Percentiles rank a stretch among this genome's conserved stretches.
phyloP scores from a whole-genome alignment of 139 green algal species.

The Chlorella sorokiniana region DNA sequence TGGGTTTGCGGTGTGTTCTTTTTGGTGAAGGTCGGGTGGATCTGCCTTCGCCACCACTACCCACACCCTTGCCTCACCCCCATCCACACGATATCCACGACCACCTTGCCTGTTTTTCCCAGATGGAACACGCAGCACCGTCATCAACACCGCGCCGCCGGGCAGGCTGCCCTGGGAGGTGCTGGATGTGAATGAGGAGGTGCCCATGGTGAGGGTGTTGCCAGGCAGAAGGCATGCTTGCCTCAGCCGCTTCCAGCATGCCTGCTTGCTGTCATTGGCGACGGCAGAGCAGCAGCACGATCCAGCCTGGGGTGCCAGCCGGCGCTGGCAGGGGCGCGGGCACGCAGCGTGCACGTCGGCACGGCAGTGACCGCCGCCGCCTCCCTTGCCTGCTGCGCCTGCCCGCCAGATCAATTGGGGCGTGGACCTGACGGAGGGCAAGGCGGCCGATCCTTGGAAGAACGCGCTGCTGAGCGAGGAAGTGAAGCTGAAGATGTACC shows the following conservation, averaged over 20 bases:
- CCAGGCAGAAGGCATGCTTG: background rate
- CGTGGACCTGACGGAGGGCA: constrained; percentile 42
- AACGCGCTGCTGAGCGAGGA: constrained; percentile 31
- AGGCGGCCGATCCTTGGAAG: constrained; percentile 37
- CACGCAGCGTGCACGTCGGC: no score
- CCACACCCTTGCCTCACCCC: background rate
- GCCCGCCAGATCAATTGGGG: constrained; percentile 32
- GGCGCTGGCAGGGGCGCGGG: no score
- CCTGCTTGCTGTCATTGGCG: no score
- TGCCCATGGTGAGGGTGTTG: background rate
- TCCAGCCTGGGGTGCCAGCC: no score
- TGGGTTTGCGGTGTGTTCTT: background rate
- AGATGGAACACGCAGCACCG: constrained; percentile 1
- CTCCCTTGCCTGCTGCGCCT: background rate
- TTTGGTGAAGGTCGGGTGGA: no score
- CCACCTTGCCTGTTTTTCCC: background rate
- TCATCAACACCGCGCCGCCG: constrained; percentile 40
- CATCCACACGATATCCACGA: background rate
- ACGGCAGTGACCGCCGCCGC: background rate
- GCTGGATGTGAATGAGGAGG: constrained; percentile 39
- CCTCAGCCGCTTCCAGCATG: background rate
- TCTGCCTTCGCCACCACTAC: background rate
- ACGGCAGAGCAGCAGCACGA: no score
- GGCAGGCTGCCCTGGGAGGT: constrained; percentile 43
- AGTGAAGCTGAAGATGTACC: constrained; percentile 32